Percentiles rank a stretch among this genome's conserved stretches.
Conservation (phyloP, 2,329 filamentous ascomycete genomes). For the Aspergillus sp. region DNA sequence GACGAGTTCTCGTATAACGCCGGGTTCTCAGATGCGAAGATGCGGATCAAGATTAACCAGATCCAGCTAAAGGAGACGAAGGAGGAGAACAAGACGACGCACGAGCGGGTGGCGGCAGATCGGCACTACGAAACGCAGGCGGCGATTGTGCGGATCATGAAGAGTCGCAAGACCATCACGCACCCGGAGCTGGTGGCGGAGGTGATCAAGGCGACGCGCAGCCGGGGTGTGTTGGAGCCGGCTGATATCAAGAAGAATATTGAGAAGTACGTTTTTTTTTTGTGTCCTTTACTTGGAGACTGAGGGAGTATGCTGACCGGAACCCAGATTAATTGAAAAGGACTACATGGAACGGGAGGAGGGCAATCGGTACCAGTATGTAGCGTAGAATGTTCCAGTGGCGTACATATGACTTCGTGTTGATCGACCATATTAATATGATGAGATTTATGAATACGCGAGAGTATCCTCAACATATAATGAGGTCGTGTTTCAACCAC, state of each 20-base stretch:
- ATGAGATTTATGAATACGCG: slow-evolving; percentile 1
- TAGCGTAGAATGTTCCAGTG: slow-evolving; percentile 50
- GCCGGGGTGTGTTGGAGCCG: slow-evolving; percentile 78
- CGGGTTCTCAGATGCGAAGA: slow-evolving; percentile 74
- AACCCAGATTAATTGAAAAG: slow-evolving; percentile 75
- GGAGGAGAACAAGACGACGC: slow-evolving; percentile 90
- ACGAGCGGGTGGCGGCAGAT: slow-evolving; percentile 84
- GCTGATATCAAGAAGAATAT: slow-evolving; percentile 95
- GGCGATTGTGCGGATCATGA: slow-evolving; percentile 95
- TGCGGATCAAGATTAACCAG: slow-evolving; percentile 96
- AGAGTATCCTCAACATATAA: too few relatives aligned
- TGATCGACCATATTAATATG: background rate
- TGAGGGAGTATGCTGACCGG: background rate
- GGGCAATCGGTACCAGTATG: slow-evolving; percentile 64
- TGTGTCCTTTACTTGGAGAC: background rate
- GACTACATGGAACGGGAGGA: slow-evolving; percentile 85
- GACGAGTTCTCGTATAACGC: slow-evolving; percentile 85
- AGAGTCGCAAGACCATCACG: slow-evolving; percentile 81
- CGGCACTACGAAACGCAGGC: slow-evolving; percentile 95
- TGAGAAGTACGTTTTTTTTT: slow-evolving; percentile 67
- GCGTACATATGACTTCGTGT: background rate
- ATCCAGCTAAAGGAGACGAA: slow-evolving; percentile 96
- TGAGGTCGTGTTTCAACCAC: too few relatives aligned
- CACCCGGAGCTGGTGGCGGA: slow-evolving; percentile 87
- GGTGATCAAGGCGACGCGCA: slow-evolving; percentile 87